Conservation (phyloP, 768 basidiomycete genomes). For the Agrocybe chaxingu region DNA sequence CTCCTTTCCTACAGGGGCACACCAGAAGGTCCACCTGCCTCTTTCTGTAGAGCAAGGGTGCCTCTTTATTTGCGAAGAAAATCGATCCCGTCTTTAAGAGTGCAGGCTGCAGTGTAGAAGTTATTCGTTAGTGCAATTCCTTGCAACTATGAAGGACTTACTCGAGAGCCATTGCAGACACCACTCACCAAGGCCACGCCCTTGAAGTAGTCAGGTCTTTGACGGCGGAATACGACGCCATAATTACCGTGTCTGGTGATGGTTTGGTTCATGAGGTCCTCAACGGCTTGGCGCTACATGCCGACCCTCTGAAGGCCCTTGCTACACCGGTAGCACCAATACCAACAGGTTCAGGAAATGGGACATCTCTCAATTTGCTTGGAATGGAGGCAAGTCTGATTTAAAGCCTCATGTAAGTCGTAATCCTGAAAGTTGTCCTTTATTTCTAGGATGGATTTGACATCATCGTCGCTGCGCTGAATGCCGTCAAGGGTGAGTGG, state of each 20-base stretch:
- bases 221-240: constrained; percentile 54
- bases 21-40: not conserved
- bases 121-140: constrained; percentile 48
- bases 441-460: constrained; percentile 60
- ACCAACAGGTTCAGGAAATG: constrained; percentile 84
- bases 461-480: constrained; percentile 68
- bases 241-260: constrained; percentile 79
- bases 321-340: constrained; percentile 71
- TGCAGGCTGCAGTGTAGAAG: constrained; percentile 60
- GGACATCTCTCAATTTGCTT: constrained; percentile 66
- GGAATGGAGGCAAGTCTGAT: constrained; percentile 49
- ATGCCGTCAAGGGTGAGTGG: constrained; percentile 70
- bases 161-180: constrained; percentile 41
- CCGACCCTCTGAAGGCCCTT: constrained; percentile 57
- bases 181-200: constrained; percentile 62
- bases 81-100: constrained; percentile 73
- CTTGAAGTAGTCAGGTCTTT: constrained; percentile 57
- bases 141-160: not conserved
- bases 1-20: not conserved
- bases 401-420: not conserved
- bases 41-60: constrained; percentile 56
- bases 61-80: constrained; percentile 45
- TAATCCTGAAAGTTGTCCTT: not conserved
- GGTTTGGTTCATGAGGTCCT: constrained; percentile 81
- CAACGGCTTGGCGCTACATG: constrained; percentile 76